phyloP scores from a whole-genome alignment of 2,329 filamentous ascomycete genomes.

The Didymella arachidicola region DNA sequence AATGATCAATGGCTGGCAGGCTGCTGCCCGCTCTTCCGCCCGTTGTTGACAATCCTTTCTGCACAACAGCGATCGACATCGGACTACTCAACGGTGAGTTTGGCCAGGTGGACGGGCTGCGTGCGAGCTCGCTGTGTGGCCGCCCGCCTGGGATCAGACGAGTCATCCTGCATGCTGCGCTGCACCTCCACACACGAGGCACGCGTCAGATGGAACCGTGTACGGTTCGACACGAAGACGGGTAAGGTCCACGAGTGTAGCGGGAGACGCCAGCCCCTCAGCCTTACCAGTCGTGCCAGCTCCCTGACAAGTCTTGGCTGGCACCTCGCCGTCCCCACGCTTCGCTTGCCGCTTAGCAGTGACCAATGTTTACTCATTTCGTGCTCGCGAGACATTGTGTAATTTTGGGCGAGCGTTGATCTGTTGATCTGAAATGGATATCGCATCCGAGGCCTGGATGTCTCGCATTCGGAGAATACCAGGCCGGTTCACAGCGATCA shows the following conservation, averaged over 20 bases:
- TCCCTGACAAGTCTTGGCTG: slow-evolving; percentile 9
- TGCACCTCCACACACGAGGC: slow-evolving; percentile 27
- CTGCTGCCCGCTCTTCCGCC: slow-evolving; percentile 33
- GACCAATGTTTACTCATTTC: slow-evolving; percentile 7
- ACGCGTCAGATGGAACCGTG: slow-evolving; percentile 25
- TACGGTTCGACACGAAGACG: slow-evolving; percentile 24
- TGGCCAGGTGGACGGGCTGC: slow-evolving; percentile 13
- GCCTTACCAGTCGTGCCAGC: slow-evolving; percentile 29
- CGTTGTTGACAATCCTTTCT: slow-evolving; percentile 30
- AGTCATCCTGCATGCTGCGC: slow-evolving; percentile 28
- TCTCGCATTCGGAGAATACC: slow-evolving; percentile 17
- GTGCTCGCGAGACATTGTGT: not conserved
- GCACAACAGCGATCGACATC: slow-evolving; percentile 30
- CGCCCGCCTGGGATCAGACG: slow-evolving; percentile 18
- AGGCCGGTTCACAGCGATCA: slow-evolving; percentile 3
- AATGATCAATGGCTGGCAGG: slow-evolving; percentile 16
- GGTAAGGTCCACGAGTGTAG: slow-evolving; percentile 22
- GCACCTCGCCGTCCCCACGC: slow-evolving; percentile 23
- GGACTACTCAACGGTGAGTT: slow-evolving; percentile 26
- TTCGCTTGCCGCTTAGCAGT: slow-evolving; percentile 19
- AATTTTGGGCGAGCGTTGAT: not conserved
- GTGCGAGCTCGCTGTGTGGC: slow-evolving; percentile 11
- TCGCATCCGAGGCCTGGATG: not conserved
- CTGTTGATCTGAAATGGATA: slow-evolving; percentile 7
- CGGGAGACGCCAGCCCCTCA: slow-evolving; percentile 28